Evolutionary conservation across 2,329 filamentous ascomycete genomes (phyloP).

Genomic region (Cryphonectria carpinicola): DNA sequence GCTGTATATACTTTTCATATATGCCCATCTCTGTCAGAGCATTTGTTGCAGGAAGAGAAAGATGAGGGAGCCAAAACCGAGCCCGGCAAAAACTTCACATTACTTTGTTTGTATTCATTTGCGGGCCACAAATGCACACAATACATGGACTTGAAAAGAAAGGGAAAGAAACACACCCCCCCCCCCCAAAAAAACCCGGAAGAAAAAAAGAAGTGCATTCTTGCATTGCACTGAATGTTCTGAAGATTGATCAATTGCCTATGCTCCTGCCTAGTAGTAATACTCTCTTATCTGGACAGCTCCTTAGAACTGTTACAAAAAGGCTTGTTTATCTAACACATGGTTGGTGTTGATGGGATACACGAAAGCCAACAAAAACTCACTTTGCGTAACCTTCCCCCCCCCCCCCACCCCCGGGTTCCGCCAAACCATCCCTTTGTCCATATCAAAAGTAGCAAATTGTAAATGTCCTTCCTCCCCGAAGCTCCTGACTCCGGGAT

Average conservation of each 20-base stretch:
- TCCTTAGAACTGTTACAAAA: slow-evolving; percentile 5
- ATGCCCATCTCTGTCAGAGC: no score
- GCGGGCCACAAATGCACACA: no score
- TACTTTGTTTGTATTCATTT: no score
- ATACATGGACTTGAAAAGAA: no score
- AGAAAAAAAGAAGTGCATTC: background rate
- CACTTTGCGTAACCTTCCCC: no score
- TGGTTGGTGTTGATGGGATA: background rate
- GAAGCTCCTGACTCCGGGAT: background rate
- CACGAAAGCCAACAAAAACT: background rate
- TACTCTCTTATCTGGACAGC: slow-evolving; percentile 1
- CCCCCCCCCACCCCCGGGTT: background rate
- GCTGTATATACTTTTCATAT: no score
- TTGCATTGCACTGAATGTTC: background rate
- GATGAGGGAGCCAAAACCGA: no score
- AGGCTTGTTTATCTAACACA: background rate
- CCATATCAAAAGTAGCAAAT: background rate
- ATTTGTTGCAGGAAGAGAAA: no score
- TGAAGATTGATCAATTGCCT: background rate
- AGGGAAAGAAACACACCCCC: no score
- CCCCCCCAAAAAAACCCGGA: background rate
- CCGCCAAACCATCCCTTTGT: background rate
- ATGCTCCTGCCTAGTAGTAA: background rate
- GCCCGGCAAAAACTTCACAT: no score
- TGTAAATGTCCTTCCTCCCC: background rate